phyloP scores from a whole-genome alignment of 306 rosid species.

The Cicer pinnatifidum region DNA sequence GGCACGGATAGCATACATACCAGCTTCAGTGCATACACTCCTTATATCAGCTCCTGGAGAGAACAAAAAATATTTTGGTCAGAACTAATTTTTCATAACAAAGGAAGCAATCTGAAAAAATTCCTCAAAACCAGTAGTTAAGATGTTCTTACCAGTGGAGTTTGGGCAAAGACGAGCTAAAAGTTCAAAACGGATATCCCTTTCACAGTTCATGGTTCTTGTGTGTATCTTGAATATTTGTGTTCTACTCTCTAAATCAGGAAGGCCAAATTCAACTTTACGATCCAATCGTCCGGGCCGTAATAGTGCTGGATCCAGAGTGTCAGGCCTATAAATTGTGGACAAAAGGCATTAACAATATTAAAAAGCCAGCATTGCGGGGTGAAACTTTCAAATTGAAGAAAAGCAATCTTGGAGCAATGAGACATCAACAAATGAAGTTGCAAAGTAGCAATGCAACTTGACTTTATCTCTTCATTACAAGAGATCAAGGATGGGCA shows the following conservation, averaged over 20 bases:
- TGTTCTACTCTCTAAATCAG: slow-evolving; percentile 94
- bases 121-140: slow-evolving; percentile 36
- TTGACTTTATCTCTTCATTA: background rate
- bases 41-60: slow-evolving; percentile 94
- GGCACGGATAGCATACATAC: slow-evolving; percentile 98
- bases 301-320: slow-evolving; percentile 92
- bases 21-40: slow-evolving; percentile 99
- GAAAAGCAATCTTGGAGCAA: background rate
- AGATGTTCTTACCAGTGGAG: slow-evolving; percentile 73
- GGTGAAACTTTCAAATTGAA: slow-evolving; percentile 6
- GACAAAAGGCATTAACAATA: slow-evolving; percentile 20
- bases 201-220: slow-evolving; percentile 96
- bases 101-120: slow-evolving; percentile 5
- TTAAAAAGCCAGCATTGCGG: background rate
- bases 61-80: slow-evolving; percentile 19
- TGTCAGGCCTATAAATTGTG: slow-evolving; percentile 80
- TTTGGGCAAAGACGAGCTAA: slow-evolving; percentile 96
- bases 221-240: slow-evolving; percentile 98
- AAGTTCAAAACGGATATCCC: slow-evolving; percentile 92
- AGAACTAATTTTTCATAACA: slow-evolving; percentile 26
- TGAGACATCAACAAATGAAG: slow-evolving; percentile 8
- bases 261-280: slow-evolving; percentile 98
- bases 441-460: slow-evolving; percentile 15
- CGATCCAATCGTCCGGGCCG: slow-evolving; percentile 98
- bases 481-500: background rate